Conservation (phyloP, 2,329 filamentous ascomycete species). For the Davidsoniella virescens region DNA sequence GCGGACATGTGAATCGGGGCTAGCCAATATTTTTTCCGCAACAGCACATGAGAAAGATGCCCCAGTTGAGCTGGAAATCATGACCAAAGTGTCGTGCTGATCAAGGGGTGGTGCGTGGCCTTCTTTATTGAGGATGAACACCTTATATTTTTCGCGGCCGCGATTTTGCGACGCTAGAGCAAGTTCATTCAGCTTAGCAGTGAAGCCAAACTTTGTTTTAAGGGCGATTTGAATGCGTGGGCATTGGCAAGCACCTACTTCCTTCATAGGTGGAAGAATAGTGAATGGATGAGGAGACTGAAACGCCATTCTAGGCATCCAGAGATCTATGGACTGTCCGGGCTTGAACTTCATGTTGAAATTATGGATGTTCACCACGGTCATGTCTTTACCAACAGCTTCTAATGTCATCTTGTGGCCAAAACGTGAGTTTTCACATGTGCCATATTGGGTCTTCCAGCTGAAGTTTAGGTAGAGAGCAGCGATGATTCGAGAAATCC, state of each 20-base stretch:
- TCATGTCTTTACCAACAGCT: conserved; percentile 35
- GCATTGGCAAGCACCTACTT: conserved; percentile 35
- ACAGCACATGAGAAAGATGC: conserved; percentile 45
- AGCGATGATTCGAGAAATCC: conserved; percentile 32
- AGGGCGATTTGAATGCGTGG: conserved; percentile 44
- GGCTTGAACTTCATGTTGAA: conserved; percentile 41
- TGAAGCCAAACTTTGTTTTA: conserved; percentile 41
- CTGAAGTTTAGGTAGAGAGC: conserved; percentile 38
- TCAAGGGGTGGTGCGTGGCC: conserved; percentile 39
- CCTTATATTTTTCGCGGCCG: conserved; percentile 21
- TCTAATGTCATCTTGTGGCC: conserved; percentile 36
- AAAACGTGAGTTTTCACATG: conserved; percentile 28
- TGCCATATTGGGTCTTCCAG: conserved; percentile 19
- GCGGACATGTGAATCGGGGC: conserved; percentile 23
- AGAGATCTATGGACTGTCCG: conserved; percentile 45
- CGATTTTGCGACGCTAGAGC: conserved; percentile 24
- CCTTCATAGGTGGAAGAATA: conserved; percentile 36
- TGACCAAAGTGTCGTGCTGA: conserved; percentile 40
- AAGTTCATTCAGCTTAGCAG: conserved; percentile 32
- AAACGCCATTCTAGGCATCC: conserved; percentile 37
- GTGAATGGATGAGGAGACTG: conserved; percentile 46
- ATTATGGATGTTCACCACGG: conserved; percentile 42
- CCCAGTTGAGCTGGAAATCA: conserved; percentile 46
- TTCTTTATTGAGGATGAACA: conserved; percentile 39
- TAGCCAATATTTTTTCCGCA: conserved; percentile 27